phyloP scores from a whole-genome alignment of 148 eudicot genomes.

The Rhododendron ferrugineum region DNA sequence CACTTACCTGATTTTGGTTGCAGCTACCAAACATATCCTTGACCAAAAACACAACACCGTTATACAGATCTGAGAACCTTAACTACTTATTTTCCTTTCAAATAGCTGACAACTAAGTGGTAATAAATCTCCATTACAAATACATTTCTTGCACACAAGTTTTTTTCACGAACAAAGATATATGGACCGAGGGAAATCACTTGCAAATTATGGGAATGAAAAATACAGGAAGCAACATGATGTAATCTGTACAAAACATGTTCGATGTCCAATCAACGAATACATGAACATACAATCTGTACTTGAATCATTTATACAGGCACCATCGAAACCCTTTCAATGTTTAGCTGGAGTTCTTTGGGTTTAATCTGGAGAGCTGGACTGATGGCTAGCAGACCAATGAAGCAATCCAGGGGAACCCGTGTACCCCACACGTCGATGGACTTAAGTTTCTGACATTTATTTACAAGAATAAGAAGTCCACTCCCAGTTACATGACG shows the following conservation, averaged over 20 bases:
- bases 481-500: conserved; percentile 85
- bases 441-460: conserved; percentile 60
- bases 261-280: neutral
- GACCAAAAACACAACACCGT: neutral
- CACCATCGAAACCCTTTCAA: conserved; percentile 24
- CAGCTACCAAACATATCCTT: neutral
- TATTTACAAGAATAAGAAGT: conserved; percentile 57
- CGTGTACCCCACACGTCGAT: conserved; percentile 82
- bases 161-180: neutral
- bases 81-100: neutral
- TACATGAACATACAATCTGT: conserved; percentile 11
- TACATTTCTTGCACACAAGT: neutral
- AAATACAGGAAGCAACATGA: neutral
- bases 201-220: neutral
- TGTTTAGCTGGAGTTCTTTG: conserved; percentile 3
- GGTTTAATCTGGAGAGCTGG: conserved; percentile 26
- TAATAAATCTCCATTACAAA: neutral
- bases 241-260: neutral
- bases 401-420: conserved; percentile 64
- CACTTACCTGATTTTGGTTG: neutral
- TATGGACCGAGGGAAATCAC: neutral
- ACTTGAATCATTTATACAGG: conserved; percentile 11
- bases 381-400: conserved; percentile 53
- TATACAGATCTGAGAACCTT: neutral
- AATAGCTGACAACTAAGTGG: neutral